Conservation (phyloP, 495 filamentous ascomycete genomes). For the Neurospora cerealis region DNA sequence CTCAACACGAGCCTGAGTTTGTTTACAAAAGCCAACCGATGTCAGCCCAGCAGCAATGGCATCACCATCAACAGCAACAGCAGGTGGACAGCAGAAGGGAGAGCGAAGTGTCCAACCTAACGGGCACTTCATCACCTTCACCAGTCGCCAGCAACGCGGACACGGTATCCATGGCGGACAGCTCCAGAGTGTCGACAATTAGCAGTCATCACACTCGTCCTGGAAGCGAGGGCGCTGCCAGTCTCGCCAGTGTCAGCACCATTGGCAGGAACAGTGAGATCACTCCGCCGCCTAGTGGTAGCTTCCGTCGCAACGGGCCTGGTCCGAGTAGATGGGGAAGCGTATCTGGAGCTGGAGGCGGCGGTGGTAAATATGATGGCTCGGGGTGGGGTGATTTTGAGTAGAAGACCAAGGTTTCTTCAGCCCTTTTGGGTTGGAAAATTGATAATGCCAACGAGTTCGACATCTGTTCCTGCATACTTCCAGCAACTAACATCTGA, state of each 20-base stretch:
- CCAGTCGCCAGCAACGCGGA: neutral
- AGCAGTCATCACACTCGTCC: neutral
- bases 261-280: neutral
- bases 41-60: neutral
- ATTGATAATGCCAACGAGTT: neutral
- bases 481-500: neutral
- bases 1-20: neutral
- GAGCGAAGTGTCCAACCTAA: neutral
- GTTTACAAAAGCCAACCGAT: neutral
- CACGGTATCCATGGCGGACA: neutral
- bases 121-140: neutral
- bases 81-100: neutral
- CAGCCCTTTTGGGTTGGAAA: neutral
- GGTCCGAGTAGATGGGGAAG: neutral
- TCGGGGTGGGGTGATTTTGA: neutral
- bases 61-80: neutral
- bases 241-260: neutral
- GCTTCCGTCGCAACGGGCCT: neutral
- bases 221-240: neutral
- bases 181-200: neutral
- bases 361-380: neutral
- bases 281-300: neutral
- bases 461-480: neutral
- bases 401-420: neutral
- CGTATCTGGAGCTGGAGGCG: neutral